Evolutionary conservation across 768 basidiomycete species (phyloP), one percentile per base, ranked within the genome.

Genomic region (Auriscalpium vulgare): DNA sequence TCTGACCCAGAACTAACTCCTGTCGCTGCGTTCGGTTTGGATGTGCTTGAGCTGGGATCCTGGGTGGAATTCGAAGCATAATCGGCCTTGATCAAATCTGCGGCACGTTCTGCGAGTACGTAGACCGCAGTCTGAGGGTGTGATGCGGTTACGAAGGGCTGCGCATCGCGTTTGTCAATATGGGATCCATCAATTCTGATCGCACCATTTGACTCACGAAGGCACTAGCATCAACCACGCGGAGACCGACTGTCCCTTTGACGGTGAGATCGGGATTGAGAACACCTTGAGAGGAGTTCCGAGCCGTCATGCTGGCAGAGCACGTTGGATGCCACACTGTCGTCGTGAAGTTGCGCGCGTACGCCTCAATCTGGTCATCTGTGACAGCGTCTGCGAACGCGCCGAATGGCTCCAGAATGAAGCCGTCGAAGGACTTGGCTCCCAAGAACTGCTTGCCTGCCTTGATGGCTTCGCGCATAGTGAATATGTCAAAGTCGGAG

Each of bases 401-500:
- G 40, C 54, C 58, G 37, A 17, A 51, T 16, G 66, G 60, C n/a
- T 44, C 63, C n/a, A 64, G 44, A 16, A 74, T 55, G 50, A 58
- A 73, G 10, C 62, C 66, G 7, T 63, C 47, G 68, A 68, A 75
- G 0, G 65, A 60, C 19, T 63, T 40, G 1, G 68, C 67, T 8
- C 64, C 50, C 13, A 69, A n/a, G 54, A 73, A 71, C 17, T 60
- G 56, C 10, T 55, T 35, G 4, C 62, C 66, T 10, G 56, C 65
- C 44, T 65, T 55, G 10, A 73, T 59, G 10, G 65, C 66, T 48
- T 70, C 57, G 7, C 61, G 61, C 66, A 74, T 65, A 11, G 61
- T 58, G 35, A 65, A 57, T 4, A 69, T 64, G 53, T 74, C 75
- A 37, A 71, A 68, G 0, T 57, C 50, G 8, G 67, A 67, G 29